A percentile compares a stretch with the other conserved stretches of the same genome.
phyloP scores from a whole-genome alignment of 176 grass and related monocot species.

The Olyra latifolia region DNA sequence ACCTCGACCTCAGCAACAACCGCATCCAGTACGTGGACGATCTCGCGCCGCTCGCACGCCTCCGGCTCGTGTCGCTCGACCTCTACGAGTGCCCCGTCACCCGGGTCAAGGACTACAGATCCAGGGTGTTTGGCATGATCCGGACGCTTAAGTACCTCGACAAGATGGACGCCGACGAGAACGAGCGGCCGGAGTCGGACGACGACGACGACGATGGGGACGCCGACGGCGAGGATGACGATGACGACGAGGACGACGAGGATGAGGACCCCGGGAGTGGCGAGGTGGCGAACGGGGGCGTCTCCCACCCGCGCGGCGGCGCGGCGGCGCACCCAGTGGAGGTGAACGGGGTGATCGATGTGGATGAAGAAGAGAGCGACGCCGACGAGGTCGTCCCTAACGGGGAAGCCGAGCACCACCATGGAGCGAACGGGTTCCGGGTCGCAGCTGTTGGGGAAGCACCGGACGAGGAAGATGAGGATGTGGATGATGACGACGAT shows the following conservation, averaged over 20 bases:
- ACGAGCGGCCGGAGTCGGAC: constrained; percentile 92
- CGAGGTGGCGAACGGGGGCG: constrained; percentile 65
- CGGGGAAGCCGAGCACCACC: constrained; percentile 44
- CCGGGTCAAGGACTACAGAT: constrained; percentile 85
- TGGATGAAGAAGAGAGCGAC: constrained; percentile 90
- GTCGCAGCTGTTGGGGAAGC: constrained; percentile 42
- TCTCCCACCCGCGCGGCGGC: constrained; percentile 18
- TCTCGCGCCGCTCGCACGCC: constrained; percentile 69
- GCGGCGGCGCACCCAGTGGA: constrained; percentile 33
- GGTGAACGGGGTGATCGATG: constrained; percentile 65
- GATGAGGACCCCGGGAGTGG: constrained; percentile 83
- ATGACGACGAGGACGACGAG: constrained; percentile 58
- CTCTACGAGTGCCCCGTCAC: constrained; percentile 95
- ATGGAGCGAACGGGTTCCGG: constrained; percentile 65
- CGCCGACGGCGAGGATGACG: constrained; percentile 57
- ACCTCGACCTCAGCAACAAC: constrained; percentile 95
- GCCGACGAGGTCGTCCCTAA: constrained; percentile 75
- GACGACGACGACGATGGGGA: constrained; percentile 83
- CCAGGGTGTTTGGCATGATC: constrained; percentile 81
- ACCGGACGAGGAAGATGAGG: constrained; percentile 59
- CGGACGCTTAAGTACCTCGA: constrained; percentile 85
- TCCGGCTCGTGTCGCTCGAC: constrained; percentile 84
- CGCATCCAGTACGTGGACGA: constrained; percentile 81
- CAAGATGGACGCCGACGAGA: constrained; percentile 96
- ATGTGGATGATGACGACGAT: constrained; percentile 58